A percentile compares a stretch with the other conserved stretches of the same genome.
phyloP scores from a whole-genome alignment of 208 protist species.

The Acanthamoeba lenticulata region DNA sequence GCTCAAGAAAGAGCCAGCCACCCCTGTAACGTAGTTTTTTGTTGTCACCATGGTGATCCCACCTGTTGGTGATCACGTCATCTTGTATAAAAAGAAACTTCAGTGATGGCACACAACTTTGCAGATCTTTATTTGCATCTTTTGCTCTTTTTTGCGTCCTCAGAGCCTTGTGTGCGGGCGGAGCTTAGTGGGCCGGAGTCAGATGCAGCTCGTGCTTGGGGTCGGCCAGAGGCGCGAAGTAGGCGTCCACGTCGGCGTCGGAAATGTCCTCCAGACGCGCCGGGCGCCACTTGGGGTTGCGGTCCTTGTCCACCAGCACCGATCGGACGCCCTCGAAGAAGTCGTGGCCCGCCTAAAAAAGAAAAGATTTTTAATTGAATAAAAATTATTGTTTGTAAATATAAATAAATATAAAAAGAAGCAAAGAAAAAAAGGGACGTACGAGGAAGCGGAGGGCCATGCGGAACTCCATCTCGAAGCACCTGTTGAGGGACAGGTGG shows the following conservation, averaged over 20 bases:
- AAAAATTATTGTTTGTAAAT: no score
- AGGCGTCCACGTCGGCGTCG: neutral
- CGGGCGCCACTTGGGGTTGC: constrained; percentile 1
- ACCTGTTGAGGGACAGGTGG: constrained; percentile 38
- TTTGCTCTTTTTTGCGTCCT: no score
- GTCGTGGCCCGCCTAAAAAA: constrained; percentile 15
- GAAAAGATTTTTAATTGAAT: neutral
- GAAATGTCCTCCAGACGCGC: neutral
- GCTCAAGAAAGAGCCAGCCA: no score
- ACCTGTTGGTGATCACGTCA: no score
- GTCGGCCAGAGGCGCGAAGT: constrained; percentile 6
- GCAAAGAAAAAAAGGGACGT: neutral
- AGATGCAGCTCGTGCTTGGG: neutral
- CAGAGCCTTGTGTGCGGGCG: no score
- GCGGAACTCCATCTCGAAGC: constrained; percentile 79
- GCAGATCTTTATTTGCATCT: no score
- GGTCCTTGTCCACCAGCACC: constrained; percentile 80
- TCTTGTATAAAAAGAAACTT: no score
- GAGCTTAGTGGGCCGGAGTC: neutral
- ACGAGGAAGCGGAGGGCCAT: constrained; percentile 75
- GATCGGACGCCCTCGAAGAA: constrained; percentile 81
- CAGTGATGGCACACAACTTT: no score
- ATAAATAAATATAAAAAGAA: neutral
- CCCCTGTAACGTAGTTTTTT: no score
- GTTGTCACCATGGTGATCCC: no score